phyloP scores from a whole-genome alignment of 768 basidiomycete genomes.

The Boletus vermiculosoides region DNA sequence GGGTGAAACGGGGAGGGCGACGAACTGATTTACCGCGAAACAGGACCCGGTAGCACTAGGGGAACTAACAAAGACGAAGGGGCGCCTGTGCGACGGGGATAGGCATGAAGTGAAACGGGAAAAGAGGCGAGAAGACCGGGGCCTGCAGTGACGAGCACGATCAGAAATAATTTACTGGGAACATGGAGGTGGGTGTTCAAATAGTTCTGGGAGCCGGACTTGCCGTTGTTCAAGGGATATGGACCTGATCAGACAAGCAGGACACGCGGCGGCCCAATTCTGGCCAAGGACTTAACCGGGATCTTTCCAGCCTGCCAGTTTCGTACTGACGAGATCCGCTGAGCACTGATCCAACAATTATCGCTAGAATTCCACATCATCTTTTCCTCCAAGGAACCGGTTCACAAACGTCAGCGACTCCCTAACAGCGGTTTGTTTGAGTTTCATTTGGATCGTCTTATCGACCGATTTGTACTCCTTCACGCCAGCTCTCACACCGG shows the following conservation, averaged over 20 bases:
- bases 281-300: conserved; percentile 26
- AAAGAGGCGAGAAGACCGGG: background rate
- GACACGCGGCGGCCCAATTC: conserved; percentile 29
- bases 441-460: conserved; percentile 32
- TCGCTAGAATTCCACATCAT: conserved; percentile 7
- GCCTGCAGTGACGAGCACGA: conserved; percentile 10
- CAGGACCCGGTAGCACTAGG: background rate
- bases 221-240: conserved; percentile 28
- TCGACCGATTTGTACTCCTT: conserved; percentile 15
- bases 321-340: conserved; percentile 13
- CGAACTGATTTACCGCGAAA: conserved; percentile 10
- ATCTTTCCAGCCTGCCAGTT: conserved; percentile 4
- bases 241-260: conserved; percentile 25
- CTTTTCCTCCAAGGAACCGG: conserved; percentile 16
- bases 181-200: conserved; percentile 29
- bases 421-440: conserved; percentile 29
- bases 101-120: conserved; percentile 26
- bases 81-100: conserved; percentile 26
- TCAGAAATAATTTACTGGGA: conserved; percentile 32
- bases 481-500: conserved; percentile 29
- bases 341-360: conserved; percentile 8
- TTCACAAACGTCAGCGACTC: conserved; percentile 21
- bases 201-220: conserved; percentile 29
- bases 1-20: background rate
- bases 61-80: conserved; percentile 8